Evolutionary conservation across 2,329 filamentous ascomycete genomes (phyloP).

Genomic region (Penicillium sp.): DNA sequence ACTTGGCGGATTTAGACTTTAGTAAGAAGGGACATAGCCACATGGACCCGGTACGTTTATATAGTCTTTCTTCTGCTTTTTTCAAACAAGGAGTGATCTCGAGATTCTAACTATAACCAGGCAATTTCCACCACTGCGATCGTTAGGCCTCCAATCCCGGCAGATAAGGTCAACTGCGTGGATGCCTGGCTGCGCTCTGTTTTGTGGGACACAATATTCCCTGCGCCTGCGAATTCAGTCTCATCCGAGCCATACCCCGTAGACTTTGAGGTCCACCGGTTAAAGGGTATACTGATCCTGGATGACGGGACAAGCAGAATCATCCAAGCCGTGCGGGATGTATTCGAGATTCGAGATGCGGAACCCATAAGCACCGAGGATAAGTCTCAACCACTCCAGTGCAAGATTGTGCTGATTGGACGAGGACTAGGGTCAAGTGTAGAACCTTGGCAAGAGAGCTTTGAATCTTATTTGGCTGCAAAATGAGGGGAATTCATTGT

Average conservation of each 20-base stretch:
- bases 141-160: conserved; percentile 58
- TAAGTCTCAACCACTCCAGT: conserved; percentile 21
- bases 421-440: conserved; percentile 38
- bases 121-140: conserved; percentile 82
- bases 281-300: conserved; percentile 75
- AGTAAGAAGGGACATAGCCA: conserved; percentile 79
- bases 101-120: conserved; percentile 40
- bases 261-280: conserved; percentile 76
- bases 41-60: conserved; percentile 68
- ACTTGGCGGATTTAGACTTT: conserved; percentile 70
- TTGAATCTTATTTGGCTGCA: conserved; percentile 29
- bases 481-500: background rate
- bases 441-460: conserved; percentile 35
- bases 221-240: conserved; percentile 8
- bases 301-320: conserved; percentile 66
- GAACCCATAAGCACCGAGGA: conserved; percentile 24
- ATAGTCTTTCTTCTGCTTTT: background rate
- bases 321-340: conserved; percentile 85
- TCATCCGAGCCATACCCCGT: conserved; percentile 23
- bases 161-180: conserved; percentile 59
- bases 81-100: background rate
- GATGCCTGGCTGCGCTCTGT: conserved; percentile 80
- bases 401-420: conserved; percentile 50
- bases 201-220: conserved; percentile 67
- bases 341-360: conserved; percentile 83